These are phyloP conservation scores for Coemansia sp. DNA, from an alignment of 192 early-diverging fungal genomes.

Conservation along the genomic window DNA sequence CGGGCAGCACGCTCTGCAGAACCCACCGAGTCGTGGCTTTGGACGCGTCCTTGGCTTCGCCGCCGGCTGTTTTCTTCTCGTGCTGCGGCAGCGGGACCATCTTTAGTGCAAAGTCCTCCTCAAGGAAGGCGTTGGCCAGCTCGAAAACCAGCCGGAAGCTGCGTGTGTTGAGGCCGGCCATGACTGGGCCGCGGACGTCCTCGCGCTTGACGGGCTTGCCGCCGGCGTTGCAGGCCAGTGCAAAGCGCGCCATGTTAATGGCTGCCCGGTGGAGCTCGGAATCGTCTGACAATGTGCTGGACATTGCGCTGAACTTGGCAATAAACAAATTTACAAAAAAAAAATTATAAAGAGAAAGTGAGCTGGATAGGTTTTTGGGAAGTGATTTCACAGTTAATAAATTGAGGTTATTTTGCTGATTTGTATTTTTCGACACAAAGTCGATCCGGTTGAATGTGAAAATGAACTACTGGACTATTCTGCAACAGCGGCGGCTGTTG, in stretches of 20 bases:
- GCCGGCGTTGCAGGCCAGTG: conserved; percentile 39
- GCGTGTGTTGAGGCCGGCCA: conserved; percentile 2
- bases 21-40: conserved; percentile 35
- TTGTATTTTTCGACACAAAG: too few relatives aligned
- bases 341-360: not conserved
- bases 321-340: not conserved
- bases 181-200: conserved; percentile 14
- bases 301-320: not conserved
- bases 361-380: too few relatives aligned
- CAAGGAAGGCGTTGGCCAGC: conserved; percentile 24
- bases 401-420: too few relatives aligned
- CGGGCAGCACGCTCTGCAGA: conserved; percentile 37
- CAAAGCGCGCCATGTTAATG: conserved; percentile 36
- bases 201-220: conserved; percentile 37
- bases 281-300: conserved; percentile 10
- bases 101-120: conserved; percentile 32
- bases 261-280: conserved; percentile 22
- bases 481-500: not conserved
- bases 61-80: conserved; percentile 21
- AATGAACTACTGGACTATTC: too few relatives aligned
- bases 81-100: conserved; percentile 33
- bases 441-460: too few relatives aligned
- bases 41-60: not conserved
- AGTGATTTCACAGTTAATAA: too few relatives aligned
- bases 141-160: conserved; percentile 16